Conservation (phyloP, 768 basidiomycete species). For the Lepiota brunneoincarnata region DNA sequence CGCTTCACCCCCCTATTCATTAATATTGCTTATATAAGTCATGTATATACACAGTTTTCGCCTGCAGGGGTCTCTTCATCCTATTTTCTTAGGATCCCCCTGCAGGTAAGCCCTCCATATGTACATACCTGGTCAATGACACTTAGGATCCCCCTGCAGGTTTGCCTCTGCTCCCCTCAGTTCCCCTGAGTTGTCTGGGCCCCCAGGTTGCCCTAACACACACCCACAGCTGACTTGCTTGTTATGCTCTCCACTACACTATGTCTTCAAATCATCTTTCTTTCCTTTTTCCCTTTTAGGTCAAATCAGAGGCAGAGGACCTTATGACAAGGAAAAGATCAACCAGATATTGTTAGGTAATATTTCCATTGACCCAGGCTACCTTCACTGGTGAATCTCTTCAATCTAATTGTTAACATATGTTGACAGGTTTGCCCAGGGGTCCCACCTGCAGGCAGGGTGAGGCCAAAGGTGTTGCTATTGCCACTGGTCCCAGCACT, state of each 20-base stretch:
- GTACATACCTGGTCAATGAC: no score
- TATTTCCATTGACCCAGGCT: conserved; percentile 97
- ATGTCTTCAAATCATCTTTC: neutral
- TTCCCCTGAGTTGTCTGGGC: no score
- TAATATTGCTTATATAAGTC: no score
- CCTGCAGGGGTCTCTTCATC: no score
- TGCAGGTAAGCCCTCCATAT: no score
- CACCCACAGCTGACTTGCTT: conserved; percentile 53
- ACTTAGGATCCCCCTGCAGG: no score
- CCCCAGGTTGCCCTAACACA: no score
- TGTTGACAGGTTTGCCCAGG: conserved; percentile 32
- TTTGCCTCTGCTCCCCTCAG: no score
- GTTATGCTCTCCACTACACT: neutral
- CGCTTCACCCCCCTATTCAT: no score
- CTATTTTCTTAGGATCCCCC: no score
- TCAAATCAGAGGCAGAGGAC: conserved; percentile 88
- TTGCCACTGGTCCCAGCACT: conserved; percentile 96
- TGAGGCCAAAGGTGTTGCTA: conserved; percentile 97
- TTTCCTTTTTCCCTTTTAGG: conserved; percentile 38
- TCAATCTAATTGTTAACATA: conserved; percentile 42
- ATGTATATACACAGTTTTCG: no score
- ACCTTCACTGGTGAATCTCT: conserved; percentile 98
- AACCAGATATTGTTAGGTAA: conserved; percentile 96
- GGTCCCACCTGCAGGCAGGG: conserved; percentile 99
- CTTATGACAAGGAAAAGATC: conserved; percentile 99